phyloP scores from a whole-genome alignment of 495 filamentous ascomycete genomes.

The Lasiosphaeris hirsuta region DNA sequence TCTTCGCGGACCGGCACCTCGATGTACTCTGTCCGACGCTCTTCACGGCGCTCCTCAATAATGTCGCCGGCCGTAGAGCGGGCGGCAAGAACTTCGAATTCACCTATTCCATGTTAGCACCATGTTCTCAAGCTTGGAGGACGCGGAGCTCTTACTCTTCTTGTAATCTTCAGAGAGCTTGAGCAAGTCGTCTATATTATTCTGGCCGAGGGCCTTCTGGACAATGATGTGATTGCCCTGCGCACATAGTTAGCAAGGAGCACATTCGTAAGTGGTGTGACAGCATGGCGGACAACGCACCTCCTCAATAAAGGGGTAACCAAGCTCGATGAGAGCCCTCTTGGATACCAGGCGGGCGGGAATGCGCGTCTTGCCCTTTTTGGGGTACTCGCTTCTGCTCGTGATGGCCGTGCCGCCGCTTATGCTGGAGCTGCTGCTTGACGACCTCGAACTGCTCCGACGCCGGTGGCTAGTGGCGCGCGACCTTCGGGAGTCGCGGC shows the following conservation, averaged over 20 bases:
- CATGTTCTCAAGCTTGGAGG: background rate
- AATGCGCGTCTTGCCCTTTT: slow-evolving; percentile 85
- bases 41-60: slow-evolving; percentile 37
- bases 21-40: slow-evolving; percentile 27
- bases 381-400: slow-evolving; percentile 60
- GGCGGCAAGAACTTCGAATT: slow-evolving; percentile 37
- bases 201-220: slow-evolving; percentile 75
- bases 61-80: slow-evolving; percentile 36
- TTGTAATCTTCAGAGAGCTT: slow-evolving; percentile 72
- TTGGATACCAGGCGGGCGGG: slow-evolving; percentile 72
- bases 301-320: slow-evolving; percentile 85
- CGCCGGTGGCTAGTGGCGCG: slow-evolving; percentile 29
- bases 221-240: slow-evolving; percentile 77
- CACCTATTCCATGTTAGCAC: slow-evolving; percentile 28
- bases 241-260: slow-evolving; percentile 24
- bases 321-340: slow-evolving; percentile 73
- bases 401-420: slow-evolving; percentile 42
- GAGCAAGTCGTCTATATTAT: slow-evolving; percentile 86
- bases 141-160: slow-evolving; percentile 35
- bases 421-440: slow-evolving; percentile 44
- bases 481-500: slow-evolving; percentile 29
- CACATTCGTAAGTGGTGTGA: slow-evolving; percentile 10
- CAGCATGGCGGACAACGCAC: slow-evolving; percentile 40
- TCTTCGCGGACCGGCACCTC: background rate
- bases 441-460: slow-evolving; percentile 36